Base-by-base conservation (phyloP, 1,284 basidiomycete genomes). In the Trichosporon sp. region DNA sequence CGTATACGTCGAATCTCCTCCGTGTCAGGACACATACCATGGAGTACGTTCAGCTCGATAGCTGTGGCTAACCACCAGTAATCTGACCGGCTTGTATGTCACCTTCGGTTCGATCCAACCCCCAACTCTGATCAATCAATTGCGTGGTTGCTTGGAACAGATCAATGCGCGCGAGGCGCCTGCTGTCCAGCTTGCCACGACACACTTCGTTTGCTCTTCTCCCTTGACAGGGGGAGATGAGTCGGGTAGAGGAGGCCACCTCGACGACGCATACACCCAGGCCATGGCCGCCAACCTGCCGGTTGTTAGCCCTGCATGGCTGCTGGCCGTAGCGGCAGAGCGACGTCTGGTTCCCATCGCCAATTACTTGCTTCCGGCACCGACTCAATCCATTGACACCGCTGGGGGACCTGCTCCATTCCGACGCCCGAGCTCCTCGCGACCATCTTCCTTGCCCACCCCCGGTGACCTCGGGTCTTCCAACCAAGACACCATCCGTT, bases 151-250 rank as follows among this genome's bases (percentile, higher is more conserved):
- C 9, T 81, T 98, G 65, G 79, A 86, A 58, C 89, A 92, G 74
- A 95, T 98, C 89, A 87, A 87, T 25, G 95, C 92, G 0, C 90
- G 91, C 73, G 93, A 91, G 89, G 92, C 90, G 74, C 91, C 95
- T 73, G 90, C 90, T 75, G 95, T 99, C 29, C 92, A 95, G 83
- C 95, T 98, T 69, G 95, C 97, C 77, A 97, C 95, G 5, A 96
- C 94, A 0, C 95, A 98, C 81, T 97, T 96, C 75, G 93, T 97
- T 42, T 96, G 94, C 78, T 95, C 93, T 2, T 93, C 91, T 0
- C 91, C 93, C 1, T 70, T 80, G 0, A 31, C 35, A 23, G 77
- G 80, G 7, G 90, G 89, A 2, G 88, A 90, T 2, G 86, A 87
- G 25, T 65, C 67, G 21, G 79, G 77, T 15, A 66, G 76, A 53